Conservation (phyloP, 805 yeast genomes). For the Candida namnaoensis region DNA sequence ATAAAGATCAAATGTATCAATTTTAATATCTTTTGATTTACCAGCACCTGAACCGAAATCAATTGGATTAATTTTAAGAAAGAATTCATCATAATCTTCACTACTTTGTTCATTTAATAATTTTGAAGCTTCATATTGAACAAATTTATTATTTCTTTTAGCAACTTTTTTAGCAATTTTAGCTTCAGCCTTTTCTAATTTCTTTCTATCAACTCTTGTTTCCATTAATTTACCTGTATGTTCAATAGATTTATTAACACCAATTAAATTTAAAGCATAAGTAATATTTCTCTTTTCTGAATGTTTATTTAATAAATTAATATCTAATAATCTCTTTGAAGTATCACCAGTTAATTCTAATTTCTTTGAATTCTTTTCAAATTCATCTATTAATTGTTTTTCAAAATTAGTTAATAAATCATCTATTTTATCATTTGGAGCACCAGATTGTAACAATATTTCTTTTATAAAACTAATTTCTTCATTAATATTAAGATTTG, state of each 20-base stretch:
- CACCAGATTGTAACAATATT: conserved; percentile 79
- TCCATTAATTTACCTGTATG: conserved; percentile 89
- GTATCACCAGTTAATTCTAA: conserved; percentile 78
- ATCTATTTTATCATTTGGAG: conserved; percentile 45
- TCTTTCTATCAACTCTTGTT: conserved; percentile 91
- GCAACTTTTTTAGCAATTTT: conserved; percentile 97
- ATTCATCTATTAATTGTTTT: conserved; percentile 41
- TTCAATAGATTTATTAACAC: conserved; percentile 78
- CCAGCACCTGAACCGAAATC: conserved; percentile 89
- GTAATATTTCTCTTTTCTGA: conserved; percentile 61
- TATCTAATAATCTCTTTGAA: conserved; percentile 76
- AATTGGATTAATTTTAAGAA: conserved; percentile 89
- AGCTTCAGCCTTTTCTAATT: conserved; percentile 93
- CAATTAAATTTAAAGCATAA: conserved; percentile 66
- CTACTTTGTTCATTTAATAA: conserved; percentile 53
- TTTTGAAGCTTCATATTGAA: conserved; percentile 90
- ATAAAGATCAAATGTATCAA: conserved; percentile 87
- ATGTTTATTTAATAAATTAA: conserved; percentile 60
- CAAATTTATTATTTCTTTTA: conserved; percentile 72
- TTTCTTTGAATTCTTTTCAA: conserved; percentile 62
- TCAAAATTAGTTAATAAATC: conserved; percentile 35
- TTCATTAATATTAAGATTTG: conserved; percentile 51
- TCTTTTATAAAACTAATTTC: conserved; percentile 65
- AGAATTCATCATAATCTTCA: conserved; percentile 89
- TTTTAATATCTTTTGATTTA: conserved; percentile 91